Evolutionary conservation across 257 asterid genomes (phyloP), one percentile per base, ranked within the genome.

Genomic region (Perilla frutescens): DNA sequence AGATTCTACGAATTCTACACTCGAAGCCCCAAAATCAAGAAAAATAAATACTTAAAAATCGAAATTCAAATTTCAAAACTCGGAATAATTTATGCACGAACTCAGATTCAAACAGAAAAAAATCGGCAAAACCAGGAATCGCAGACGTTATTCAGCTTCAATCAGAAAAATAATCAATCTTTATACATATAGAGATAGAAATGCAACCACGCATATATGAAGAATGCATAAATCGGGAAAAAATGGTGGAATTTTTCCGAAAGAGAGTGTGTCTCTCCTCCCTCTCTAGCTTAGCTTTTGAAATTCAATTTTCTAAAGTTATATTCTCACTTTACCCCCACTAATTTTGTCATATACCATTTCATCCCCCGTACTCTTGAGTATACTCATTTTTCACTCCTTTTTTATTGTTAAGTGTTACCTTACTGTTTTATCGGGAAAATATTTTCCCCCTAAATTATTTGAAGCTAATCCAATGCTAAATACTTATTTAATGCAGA

Each of bases 251-350:
- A 15, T 68, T 81, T 73, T 75, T 77, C 56, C 67, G 67, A 68
- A 74, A 73, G 68, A 44, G 70, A 57, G 70, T 32, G 71, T 49
- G 77, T 68, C 68, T 76, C 85, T 83, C 86, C 95, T 89, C 96
- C 97, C 96, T 88, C 96, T 89, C 87, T 79, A 57, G 82, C 76
- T 81, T 34, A 66, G 87, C 88, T 89, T 93, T 93, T 91, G 88
- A 88, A 93, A 91, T 91, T 87, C 89, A 85, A 93, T 91, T 93
- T 89, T 75, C 70, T 86, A 20, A 39, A 65, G 10, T 55, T 53
- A 15, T 50, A 50, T 50, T 73, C 64, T 41, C 51, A 51, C 50
- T 62, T 62, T 51, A 7, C 15, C 51, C 71, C 77, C 71, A 73
- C 12, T 62, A 62, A 36, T 62, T 51, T 55, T 40, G 4, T 26